Base-by-base conservation (phyloP, 257 asterid species). In the Cruciata laevipes region DNA sequence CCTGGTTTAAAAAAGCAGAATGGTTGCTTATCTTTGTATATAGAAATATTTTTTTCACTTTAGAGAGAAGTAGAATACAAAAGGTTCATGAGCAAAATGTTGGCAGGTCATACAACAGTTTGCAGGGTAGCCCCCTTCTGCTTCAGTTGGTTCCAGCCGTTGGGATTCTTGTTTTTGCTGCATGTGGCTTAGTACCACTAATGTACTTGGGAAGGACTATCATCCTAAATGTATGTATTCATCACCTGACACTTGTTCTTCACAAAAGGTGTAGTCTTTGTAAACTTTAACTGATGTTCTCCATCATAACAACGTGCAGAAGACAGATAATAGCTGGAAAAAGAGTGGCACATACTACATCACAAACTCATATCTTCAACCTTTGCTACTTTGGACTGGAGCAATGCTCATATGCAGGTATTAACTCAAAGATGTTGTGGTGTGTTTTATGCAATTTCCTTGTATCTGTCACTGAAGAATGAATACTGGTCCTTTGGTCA, bases 341-440 rank as follows among this genome's bases (percentile, higher is more conserved):
- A 69, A 51, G 44, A 77, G 73, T 17, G 69, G 72, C 17, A 60
- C 66, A 37, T 65, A 73, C 53, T 30, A 73, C 44, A 14, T 65
- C 31, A 51, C 63, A 14, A 77, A 68, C 61, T 64, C 75, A 10
- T 73, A 77, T 63, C 35, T 77, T 61, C 78, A 69, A 73, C 81
- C 81, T 58, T 37, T 77, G 70, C 70, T 77, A 61, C 51, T 77
- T 32, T 77, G 81, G 81, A 64, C 81, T 37, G 81, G 81, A 61
- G 75, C 70, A 65, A 60, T 67, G 53, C 75, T 77, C 27, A n/a
- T 73, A 18, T 77, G 81, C 81, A 77, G 81, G 81, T 77, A 35
- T 17, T 32, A 30, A 17, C 24, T 59, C 42, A 27, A 33, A 2
- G 37, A 27, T 62, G 38, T 61, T 67, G 11, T 13, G 62, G 31